Evolutionary conservation across 352 stramenopile species (phyloP).

Genomic region (Globisporangium alternatum): DNA sequence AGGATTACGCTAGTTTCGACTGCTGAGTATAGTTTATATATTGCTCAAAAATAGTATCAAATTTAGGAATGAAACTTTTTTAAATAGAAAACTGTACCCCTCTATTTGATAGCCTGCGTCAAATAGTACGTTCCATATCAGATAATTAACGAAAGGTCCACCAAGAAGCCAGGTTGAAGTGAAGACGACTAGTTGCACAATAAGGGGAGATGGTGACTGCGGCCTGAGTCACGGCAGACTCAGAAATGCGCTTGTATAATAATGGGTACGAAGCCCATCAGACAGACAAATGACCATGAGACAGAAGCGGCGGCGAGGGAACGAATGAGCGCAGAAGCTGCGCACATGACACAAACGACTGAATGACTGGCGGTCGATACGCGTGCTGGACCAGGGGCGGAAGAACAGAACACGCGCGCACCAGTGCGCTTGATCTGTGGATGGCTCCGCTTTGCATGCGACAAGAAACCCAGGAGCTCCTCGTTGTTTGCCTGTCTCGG

Average conservation of each 20-base stretch:
- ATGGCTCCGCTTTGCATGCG: constrained; percentile 7
- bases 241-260: background rate
- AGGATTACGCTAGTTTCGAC: background rate
- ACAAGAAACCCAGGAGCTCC: background rate
- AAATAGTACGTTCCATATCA: background rate
- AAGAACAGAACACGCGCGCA: constrained; percentile 8
- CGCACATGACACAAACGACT: too few species aligned
- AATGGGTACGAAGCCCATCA: background rate
- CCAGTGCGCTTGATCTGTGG: background rate
- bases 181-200: background rate
- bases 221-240: too few species aligned
- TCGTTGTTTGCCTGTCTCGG: background rate
- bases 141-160: background rate
- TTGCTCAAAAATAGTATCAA: background rate
- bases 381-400: constrained; percentile 7
- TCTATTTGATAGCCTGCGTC: background rate
- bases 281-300: background rate
- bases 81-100: background rate
- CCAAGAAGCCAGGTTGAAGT: constrained; percentile 13
- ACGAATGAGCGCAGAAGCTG: too few species aligned
- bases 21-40: background rate
- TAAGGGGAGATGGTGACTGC: background rate
- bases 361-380: constrained; percentile 1
- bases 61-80: background rate
- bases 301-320: too few species aligned